Conservation (phyloP, 164 flowering plant genomes). For the Kalanchoe fedtschenkoi region DNA sequence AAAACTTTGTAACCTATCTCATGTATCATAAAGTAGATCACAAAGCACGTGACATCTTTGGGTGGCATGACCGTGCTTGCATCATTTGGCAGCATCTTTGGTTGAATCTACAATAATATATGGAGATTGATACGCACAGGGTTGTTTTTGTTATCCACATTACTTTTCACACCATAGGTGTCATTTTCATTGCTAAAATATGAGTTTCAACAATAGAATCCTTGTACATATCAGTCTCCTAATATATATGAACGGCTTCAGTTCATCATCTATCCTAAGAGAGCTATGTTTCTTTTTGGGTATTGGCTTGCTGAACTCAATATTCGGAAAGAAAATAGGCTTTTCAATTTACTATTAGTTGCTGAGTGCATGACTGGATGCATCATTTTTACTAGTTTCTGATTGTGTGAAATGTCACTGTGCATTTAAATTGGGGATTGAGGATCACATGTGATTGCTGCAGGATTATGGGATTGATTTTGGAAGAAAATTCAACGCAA, state of each 20-base stretch:
- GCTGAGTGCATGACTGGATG: not conserved
- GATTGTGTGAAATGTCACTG: not conserved
- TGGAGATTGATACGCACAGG: not conserved
- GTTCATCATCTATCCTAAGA: no score
- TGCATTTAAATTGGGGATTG: conserved; percentile 2
- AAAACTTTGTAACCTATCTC: not conserved
- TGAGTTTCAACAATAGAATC: no score
- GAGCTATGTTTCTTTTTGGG: not conserved
- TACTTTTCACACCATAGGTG: no score
- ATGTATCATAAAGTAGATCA: not conserved
- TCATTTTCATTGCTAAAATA: no score
- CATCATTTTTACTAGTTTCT: not conserved
- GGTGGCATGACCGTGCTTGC: no score
- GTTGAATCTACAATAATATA: no score
- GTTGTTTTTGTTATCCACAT: not conserved
- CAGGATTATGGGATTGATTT: conserved; percentile 72
- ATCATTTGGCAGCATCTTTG: no score
- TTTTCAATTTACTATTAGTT: not conserved
- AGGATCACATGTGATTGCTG: not conserved
- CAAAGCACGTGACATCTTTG: not conserved
- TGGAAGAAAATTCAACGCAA: conserved; percentile 32
- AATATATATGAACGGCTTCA: no score
- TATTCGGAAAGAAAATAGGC: not conserved
- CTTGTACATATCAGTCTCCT: no score
- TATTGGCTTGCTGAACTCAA: no score